phyloP scores from a whole-genome alignment of 148 eudicot genomes.

The Mesembryanthemum crystallinum region DNA sequence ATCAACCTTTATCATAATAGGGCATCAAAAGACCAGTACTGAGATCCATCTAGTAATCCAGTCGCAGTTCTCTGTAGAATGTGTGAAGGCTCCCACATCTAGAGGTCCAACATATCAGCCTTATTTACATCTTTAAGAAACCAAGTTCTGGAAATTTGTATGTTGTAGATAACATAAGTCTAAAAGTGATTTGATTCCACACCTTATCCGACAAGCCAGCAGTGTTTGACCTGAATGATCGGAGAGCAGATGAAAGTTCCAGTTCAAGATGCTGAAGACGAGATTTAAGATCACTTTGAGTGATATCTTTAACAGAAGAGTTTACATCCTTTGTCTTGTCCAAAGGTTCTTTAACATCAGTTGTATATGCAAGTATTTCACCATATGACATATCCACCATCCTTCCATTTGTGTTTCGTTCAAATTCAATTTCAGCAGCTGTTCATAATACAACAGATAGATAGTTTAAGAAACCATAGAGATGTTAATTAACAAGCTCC shows the following conservation, averaged over 20 bases:
- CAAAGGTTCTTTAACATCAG: conserved; percentile 31
- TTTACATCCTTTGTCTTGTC: conserved; percentile 20
- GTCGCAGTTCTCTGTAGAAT: too few species aligned
- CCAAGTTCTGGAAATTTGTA: neutral
- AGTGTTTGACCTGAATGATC: conserved; percentile 50
- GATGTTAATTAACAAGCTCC: neutral
- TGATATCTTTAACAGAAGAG: conserved; percentile 15
- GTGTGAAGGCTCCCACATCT: neutral
- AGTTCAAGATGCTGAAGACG: conserved; percentile 67
- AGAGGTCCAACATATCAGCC: neutral
- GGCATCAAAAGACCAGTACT: neutral
- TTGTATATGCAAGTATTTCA: conserved; percentile 23
- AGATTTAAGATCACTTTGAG: conserved; percentile 37
- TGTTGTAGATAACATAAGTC: neutral
- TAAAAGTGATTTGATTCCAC: neutral
- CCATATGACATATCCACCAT: conserved; percentile 26
- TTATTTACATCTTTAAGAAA: too few species aligned
- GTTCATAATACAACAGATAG: conserved; percentile 23
- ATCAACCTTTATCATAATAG: neutral
- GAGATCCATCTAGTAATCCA: too few species aligned
- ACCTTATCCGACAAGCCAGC: conserved; percentile 33
- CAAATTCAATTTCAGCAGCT: conserved; percentile 62
- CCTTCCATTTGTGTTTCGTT: conserved; percentile 15
- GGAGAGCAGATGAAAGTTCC: conserved; percentile 70
- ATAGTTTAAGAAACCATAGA: conserved; percentile 3